phyloP scores from a whole-genome alignment of 2,329 filamentous ascomycete genomes.

The Aureobasidium vineae region DNA sequence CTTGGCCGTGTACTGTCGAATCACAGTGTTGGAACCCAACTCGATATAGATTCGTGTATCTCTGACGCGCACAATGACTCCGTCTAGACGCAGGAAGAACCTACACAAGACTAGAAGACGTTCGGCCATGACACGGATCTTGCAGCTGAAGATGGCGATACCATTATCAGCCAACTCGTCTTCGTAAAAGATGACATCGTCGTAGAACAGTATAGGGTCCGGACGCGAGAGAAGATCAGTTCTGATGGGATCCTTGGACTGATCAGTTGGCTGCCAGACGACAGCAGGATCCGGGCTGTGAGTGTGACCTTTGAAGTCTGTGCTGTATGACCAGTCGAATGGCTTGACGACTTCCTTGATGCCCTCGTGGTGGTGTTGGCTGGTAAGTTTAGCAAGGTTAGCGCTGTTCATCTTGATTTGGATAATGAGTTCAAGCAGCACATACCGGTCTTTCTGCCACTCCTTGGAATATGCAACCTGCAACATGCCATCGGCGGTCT shows the following conservation, averaged over 20 bases:
- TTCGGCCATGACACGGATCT: slow-evolving; percentile 88
- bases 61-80: slow-evolving; percentile 80
- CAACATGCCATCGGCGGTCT: slow-evolving; percentile 86
- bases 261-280: slow-evolving; percentile 33
- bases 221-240: slow-evolving; percentile 81
- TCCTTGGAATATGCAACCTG: slow-evolving; percentile 89
- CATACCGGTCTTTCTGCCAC: slow-evolving; percentile 70
- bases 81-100: slow-evolving; percentile 90
- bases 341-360: slow-evolving; percentile 94
- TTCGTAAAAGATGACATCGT: slow-evolving; percentile 94
- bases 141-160: slow-evolving; percentile 84
- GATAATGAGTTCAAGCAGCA: slow-evolving; percentile 43
- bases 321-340: slow-evolving; percentile 98
- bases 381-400: slow-evolving; percentile 37
- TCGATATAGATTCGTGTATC: slow-evolving; percentile 93
- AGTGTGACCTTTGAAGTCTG: slow-evolving; percentile 75
- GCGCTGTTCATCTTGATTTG: slow-evolving; percentile 10
- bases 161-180: slow-evolving; percentile 98
- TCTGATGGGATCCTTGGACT: slow-evolving; percentile 63
- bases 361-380: slow-evolving; percentile 74
- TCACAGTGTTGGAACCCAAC: slow-evolving; percentile 73
- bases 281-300: slow-evolving; percentile 27
- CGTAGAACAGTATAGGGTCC: slow-evolving; percentile 94
- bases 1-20: slow-evolving; percentile 85
- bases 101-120: slow-evolving; percentile 80